Conservation (phyloP, 2,329 filamentous ascomycete species). For the Fusarium udum region DNA sequence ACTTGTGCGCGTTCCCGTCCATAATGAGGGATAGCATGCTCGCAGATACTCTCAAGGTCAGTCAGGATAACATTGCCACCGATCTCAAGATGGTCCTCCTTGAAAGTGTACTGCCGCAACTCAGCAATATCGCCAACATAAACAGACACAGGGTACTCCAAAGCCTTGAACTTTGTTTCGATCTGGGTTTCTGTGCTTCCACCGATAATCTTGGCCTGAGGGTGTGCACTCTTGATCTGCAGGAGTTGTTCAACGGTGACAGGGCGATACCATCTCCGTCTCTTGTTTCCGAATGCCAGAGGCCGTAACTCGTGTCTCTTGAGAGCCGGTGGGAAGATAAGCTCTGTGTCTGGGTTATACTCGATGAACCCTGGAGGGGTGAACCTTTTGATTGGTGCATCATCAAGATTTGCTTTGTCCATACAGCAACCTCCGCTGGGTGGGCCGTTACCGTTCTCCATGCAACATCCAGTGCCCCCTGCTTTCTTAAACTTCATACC, state of each 20-base stretch:
- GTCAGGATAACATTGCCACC: conserved; percentile 94
- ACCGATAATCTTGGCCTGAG: conserved; percentile 91
- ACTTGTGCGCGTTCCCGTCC: conserved; percentile 77
- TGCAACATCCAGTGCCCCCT: conserved; percentile 72
- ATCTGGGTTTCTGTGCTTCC: conserved; percentile 98
- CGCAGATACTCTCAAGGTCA: conserved; percentile 86
- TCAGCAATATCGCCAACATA: conserved; percentile 95
- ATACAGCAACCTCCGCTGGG: conserved; percentile 72
- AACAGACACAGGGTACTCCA: conserved; percentile 89
- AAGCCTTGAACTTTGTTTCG: conserved; percentile 96
- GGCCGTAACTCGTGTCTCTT: conserved; percentile 85
- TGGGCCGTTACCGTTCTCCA: conserved; percentile 66
- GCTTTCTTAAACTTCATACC: conserved; percentile 55
- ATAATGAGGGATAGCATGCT: conserved; percentile 81
- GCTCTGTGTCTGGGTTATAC: conserved; percentile 90
- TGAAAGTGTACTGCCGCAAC: conserved; percentile 81
- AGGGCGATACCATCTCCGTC: conserved; percentile 92
- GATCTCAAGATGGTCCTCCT: conserved; percentile 85
- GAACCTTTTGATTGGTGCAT: conserved; percentile 72
- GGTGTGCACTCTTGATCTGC: conserved; percentile 87
- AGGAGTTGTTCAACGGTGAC: conserved; percentile 87
- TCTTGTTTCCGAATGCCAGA: conserved; percentile 91
- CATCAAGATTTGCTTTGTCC: conserved; percentile 60
- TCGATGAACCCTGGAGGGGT: conserved; percentile 92
- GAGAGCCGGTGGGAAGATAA: conserved; percentile 91